Conservation (phyloP, 1,139 yeast genomes). For the Blastobotrys malaysiensis region DNA sequence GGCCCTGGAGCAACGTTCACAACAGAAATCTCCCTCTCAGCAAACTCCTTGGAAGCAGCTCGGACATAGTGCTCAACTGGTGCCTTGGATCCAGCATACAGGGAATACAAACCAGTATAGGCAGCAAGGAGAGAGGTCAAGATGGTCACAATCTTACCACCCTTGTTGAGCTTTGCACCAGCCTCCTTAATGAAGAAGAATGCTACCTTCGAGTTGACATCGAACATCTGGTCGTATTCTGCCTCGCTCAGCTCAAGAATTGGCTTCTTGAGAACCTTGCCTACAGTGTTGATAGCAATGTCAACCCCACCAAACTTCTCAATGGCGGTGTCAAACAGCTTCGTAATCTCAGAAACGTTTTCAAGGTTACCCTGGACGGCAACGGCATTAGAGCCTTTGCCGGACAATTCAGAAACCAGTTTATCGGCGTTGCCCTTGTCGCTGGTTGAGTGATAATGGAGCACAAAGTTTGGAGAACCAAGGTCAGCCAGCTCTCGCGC, state of each 20-base stretch:
- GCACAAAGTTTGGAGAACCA: slow-evolving; percentile 48
- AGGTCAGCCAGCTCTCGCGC: slow-evolving; percentile 51
- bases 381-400: slow-evolving; percentile 40
- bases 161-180: slow-evolving; percentile 44
- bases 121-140: slow-evolving; percentile 66
- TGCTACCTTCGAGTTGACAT: slow-evolving; percentile 53
- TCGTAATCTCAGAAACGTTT: slow-evolving; percentile 39
- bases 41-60: slow-evolving; percentile 54
- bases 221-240: slow-evolving; percentile 52
- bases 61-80: slow-evolving; percentile 57
- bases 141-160: slow-evolving; percentile 51
- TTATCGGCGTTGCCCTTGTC: slow-evolving; percentile 39
- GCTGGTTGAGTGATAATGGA: slow-evolving; percentile 49
- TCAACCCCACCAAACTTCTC: slow-evolving; percentile 46
- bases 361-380: slow-evolving; percentile 44
- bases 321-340: slow-evolving; percentile 44
- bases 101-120: slow-evolving; percentile 51
- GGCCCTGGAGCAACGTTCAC: slow-evolving; percentile 66
- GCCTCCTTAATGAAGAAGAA: slow-evolving; percentile 59
- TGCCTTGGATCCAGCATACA: slow-evolving; percentile 58
- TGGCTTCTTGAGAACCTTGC: slow-evolving; percentile 60
- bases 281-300: slow-evolving; percentile 61
- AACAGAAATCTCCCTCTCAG: slow-evolving; percentile 45
- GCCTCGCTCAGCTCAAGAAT: slow-evolving; percentile 44
- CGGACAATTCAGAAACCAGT: slow-evolving; percentile 38